Base-by-base conservation (phyloP, 768 basidiomycete species). In the Tubosaeta sp. region DNA sequence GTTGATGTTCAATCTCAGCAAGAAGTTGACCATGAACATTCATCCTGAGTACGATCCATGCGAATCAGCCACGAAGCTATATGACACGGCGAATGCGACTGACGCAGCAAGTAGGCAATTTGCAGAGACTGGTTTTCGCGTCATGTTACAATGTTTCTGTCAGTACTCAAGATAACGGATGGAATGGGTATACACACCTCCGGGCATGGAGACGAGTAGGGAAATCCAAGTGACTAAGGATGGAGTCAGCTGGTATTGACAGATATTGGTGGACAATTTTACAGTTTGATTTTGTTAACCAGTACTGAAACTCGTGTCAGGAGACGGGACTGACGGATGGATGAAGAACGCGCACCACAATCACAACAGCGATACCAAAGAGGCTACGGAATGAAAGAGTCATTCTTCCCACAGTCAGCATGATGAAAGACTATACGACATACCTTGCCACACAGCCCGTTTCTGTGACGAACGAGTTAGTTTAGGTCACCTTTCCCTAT, bases 101-200 rank as follows among this genome's bases (percentile, higher is more conserved):
- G 46, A 62, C 62, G 48, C 59, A 25, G 39, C 50, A 16, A 63
- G 56, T 22, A 61, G 4, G 25, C 44, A 3, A 25, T 63, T 63
- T n/a, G 50, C 56, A 6, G 59, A 64, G 34, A 64, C 62, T 63
- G 25, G 4, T 10, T 41, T 22, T 13, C 17, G 26, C 11, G n/a
- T 19, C 32, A 22, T 17, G 19, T 32, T 26, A 25, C 22, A 22
- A 22, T 22, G 22, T 22, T 22, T 22, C 22, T 22, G 22, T 22
- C 22, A 22, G 22, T 22, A 22, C 22, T 22, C 22, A 22, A 22
- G 22, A 22, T 22, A 22, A 22, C 22, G 22, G 22, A 22, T 3
- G 22, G 19, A 0, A 33, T 10, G 4, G 32, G 11, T 12, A 22
- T 19, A 31, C 59, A 50, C 43, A 50, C 62, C 59, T 49, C 62